Evolutionary conservation across 208 protist genomes (phyloP), one percentile per base, ranked within the genome.

Genomic region (Crithidia brevicula): DNA sequence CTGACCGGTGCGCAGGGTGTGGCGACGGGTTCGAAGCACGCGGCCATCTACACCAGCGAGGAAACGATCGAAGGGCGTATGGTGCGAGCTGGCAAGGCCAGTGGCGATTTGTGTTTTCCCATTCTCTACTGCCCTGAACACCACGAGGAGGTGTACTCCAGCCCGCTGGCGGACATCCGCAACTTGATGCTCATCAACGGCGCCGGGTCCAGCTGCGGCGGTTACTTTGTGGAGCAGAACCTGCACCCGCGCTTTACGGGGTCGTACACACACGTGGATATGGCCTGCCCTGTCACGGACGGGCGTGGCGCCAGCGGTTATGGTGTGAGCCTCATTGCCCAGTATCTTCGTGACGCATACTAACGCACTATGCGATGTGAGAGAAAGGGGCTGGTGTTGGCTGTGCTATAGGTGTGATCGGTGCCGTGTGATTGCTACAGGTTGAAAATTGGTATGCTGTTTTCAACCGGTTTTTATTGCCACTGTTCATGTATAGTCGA

Each of bases 1-100:
- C 79, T 98, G 46, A 98, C 94, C 18, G 94, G 94, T 46, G 90
- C 92, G n/a, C 92, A 97, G 73, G 83, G 85, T 30, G 79, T 93
- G 49, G 84, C 92, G 11, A 95, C 89, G 7, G 92, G 92, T 30
- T 70, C 70, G 59, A 71, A 78, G 47, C 86, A 93, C 65, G 89
- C 88, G 10, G 89, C 77, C 16, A 65, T 97, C 10, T 93, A 83
- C 75, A 72, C 72, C 31, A 94, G 89, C 80, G 71, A 89, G 23
- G 79, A 68, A 10, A 62, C 79, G 25, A 68, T 77, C 15, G 88
- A 94, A 71, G 40, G 47, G 22, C 56, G 63, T 10, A 70, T 90
- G 30, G 49, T 97, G 30, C 54, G 53, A 13, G 78, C 88, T 0
- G 92, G 92, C 10, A 53, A 61, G 11, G 56, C 61, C 11, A 83